Percentiles rank a stretch among this genome's conserved stretches.
These are phyloP conservation scores for Alternaria gaisen DNA, from an alignment of 2,329 filamentous ascomycete genomes.

Conservation along the genomic window DNA sequence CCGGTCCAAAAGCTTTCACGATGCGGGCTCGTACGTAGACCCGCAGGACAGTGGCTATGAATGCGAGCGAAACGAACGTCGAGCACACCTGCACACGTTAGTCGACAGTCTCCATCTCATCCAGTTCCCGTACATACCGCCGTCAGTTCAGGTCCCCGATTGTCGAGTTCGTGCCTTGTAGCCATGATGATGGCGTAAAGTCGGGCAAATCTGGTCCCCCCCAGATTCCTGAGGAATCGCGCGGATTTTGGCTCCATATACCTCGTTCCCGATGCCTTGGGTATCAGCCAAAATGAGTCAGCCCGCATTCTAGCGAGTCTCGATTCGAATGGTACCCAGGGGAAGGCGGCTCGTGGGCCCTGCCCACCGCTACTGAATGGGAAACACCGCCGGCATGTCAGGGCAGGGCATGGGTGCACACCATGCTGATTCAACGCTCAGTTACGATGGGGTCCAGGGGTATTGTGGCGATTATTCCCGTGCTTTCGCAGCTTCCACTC, in stretches of 20 bases:
- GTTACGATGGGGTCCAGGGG: background rate
- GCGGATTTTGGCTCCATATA: conserved; percentile 28
- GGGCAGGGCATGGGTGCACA: conserved; percentile 4
- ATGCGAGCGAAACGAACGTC: conserved; percentile 53
- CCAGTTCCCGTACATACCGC: conserved; percentile 33
- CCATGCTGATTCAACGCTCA: conserved; percentile 10
- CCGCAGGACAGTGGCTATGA: conserved; percentile 50
- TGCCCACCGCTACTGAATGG: conserved; percentile 7
- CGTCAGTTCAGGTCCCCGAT: conserved; percentile 43
- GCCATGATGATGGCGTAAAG: conserved; percentile 29
- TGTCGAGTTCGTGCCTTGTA: conserved; percentile 20
- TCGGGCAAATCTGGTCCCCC: conserved; percentile 25
- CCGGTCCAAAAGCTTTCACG: conserved; percentile 51
- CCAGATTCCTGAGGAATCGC: conserved; percentile 16
- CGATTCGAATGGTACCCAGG: conserved; percentile 15
- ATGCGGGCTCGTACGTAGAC: conserved; percentile 53
- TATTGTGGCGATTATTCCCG: background rate
- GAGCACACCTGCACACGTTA: conserved; percentile 38
- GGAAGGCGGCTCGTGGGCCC: conserved; percentile 14
- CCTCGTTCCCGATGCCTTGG: conserved; percentile 16
- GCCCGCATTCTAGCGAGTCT: conserved; percentile 14
- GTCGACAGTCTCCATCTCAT: background rate
- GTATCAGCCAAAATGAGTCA: conserved; percentile 10
- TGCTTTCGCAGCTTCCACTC: background rate
- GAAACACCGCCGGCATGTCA: conserved; percentile 8